These are phyloP conservation scores for Austroboletus eburneus DNA, from an alignment of 768 basidiomycete genomes.

Conservation along the genomic window DNA sequence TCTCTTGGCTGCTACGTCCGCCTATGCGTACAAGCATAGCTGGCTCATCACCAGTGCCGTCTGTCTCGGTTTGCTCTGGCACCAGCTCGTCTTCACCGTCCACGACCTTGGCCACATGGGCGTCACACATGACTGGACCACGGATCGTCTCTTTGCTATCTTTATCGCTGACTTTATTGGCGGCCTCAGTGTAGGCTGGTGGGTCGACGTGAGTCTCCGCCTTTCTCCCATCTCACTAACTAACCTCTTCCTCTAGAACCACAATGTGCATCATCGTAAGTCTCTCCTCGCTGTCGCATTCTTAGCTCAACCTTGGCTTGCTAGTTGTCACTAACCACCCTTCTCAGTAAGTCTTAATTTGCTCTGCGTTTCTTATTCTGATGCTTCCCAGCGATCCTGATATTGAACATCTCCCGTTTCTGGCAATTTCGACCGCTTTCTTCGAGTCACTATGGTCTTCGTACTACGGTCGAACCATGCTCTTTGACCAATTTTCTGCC, in stretches of 20 bases:
- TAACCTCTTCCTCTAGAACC: constrained; percentile 51
- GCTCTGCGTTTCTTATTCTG: constrained; percentile 3
- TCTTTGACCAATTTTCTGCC: constrained; percentile 66
- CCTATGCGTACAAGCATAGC: constrained; percentile 52
- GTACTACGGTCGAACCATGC: constrained; percentile 87
- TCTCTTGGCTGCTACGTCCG: constrained; percentile 55
- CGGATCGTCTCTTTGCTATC: constrained; percentile 77
- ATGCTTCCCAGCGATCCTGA: constrained; percentile 62
- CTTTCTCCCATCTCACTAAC: constrained; percentile 1
- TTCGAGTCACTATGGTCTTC: constrained; percentile 86
- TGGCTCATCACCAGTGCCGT: constrained; percentile 76
- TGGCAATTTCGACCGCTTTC: constrained; percentile 88
- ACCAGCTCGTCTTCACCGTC: constrained; percentile 87
- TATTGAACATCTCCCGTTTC: constrained; percentile 87
- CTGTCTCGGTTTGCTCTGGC: constrained; percentile 87
- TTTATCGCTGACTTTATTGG: constrained; percentile 83
- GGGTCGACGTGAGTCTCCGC: constrained; percentile 79
- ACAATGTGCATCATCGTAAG: constrained; percentile 95
- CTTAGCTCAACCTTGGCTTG: constrained; percentile 4
- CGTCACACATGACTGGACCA: constrained; percentile 81
- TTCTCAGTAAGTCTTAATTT: constrained; percentile 67
- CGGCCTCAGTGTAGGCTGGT: constrained; percentile 95
- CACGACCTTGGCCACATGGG: constrained; percentile 97
- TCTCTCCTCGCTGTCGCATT: constrained; percentile 14
- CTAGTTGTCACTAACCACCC: constrained; percentile 96